phyloP scores from a whole-genome alignment of 305 asterid genomes.

The Andrographis paniculata region DNA sequence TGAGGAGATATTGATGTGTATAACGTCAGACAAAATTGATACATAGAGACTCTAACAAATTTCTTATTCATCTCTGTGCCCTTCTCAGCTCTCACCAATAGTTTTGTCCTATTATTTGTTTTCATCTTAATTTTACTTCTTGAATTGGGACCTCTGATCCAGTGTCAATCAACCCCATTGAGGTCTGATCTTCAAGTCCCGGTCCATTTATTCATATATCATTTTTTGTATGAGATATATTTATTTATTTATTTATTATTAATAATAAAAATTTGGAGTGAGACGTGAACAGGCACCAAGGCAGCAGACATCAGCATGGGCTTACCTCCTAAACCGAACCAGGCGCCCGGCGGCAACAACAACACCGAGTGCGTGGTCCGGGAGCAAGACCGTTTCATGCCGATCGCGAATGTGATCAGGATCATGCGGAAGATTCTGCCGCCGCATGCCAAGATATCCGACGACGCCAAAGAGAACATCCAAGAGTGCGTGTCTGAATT shows the following conservation, averaged over 20 bases:
- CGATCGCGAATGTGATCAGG: conserved; percentile 82
- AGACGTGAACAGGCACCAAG: too few species aligned
- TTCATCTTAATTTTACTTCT: not conserved
- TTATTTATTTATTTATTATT: too few species aligned
- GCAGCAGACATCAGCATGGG: too few species aligned
- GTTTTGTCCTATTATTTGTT: not conserved
- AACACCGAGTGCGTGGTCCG: conserved; percentile 51
- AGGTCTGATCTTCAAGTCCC: too few species aligned
- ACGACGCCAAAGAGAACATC: conserved; percentile 88
- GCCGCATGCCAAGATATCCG: conserved; percentile 78
- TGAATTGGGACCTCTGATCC: too few species aligned
- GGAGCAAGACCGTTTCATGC: conserved; percentile 92
- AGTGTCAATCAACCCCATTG: too few species aligned
- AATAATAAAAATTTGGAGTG: too few species aligned
- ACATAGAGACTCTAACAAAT: too few species aligned
- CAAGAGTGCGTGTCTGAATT: conserved; percentile 89
- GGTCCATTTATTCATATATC: too few species aligned
- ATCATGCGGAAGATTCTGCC: conserved; percentile 90
- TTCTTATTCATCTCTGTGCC: not conserved
- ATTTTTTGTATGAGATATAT: too few species aligned
- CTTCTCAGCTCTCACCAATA: not conserved
- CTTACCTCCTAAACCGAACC: not conserved
- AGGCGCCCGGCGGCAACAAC: conserved; percentile 10
- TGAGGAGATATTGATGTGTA: too few species aligned
- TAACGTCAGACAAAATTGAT: too few species aligned